Conservation (phyloP, 2,329 filamentous ascomycete species). For the Apiospora koreana region DNA sequence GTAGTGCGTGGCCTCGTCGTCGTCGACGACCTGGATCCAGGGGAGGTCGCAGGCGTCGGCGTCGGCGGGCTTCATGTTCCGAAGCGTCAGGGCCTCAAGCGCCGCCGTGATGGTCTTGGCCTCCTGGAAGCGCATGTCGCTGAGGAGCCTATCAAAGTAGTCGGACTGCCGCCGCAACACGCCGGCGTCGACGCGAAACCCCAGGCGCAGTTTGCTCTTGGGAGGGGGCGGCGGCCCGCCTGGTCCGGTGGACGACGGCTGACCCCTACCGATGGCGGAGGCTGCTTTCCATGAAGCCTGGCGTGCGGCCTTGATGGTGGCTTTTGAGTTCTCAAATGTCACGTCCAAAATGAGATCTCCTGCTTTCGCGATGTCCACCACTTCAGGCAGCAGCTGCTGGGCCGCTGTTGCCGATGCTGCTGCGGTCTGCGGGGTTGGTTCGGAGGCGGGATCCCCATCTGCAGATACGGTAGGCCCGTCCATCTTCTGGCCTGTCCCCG, state of each 20-base stretch:
- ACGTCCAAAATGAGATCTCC: conserved; percentile 70
- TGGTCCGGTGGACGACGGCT: conserved; percentile 25
- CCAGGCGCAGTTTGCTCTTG: conserved; percentile 41
- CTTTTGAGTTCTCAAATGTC: conserved; percentile 60
- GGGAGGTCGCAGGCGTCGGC: conserved; percentile 58
- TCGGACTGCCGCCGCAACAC: conserved; percentile 62
- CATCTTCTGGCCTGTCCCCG: conserved; percentile 36
- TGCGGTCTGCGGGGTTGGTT: neutral
- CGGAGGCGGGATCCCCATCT: conserved; percentile 21
- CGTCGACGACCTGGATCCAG: conserved; percentile 62
- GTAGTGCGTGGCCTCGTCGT: conserved; percentile 66
- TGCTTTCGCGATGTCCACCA: conserved; percentile 53
- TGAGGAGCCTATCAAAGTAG: conserved; percentile 70
- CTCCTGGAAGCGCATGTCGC: conserved; percentile 64
- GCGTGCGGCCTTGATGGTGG: conserved; percentile 48
- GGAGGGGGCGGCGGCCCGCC: conserved; percentile 28
- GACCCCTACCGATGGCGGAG: neutral
- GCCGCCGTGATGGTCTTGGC: conserved; percentile 53
- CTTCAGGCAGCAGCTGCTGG: conserved; percentile 27
- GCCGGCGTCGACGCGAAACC: conserved; percentile 62
- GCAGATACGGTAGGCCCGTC: conserved; percentile 25
- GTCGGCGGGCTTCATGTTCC: conserved; percentile 49
- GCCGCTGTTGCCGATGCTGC: neutral
- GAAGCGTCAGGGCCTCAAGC: conserved; percentile 50
- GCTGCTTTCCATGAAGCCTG: conserved; percentile 33